Evolutionary conservation across 768 basidiomycete species (phyloP).

Genomic region (Xerocomellus intermedius): DNA sequence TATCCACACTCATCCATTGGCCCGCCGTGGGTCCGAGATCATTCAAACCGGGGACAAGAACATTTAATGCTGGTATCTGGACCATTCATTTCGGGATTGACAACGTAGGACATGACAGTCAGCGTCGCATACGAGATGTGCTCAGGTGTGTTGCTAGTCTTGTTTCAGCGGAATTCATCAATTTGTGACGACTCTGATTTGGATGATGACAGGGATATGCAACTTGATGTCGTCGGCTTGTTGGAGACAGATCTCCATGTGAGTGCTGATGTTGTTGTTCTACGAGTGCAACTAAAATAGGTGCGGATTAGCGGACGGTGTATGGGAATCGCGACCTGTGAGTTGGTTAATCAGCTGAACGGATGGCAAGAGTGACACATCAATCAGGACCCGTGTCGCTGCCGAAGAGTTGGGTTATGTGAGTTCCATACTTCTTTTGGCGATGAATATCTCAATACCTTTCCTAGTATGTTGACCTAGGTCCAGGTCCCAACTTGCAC

Average conservation of each 20-base stretch:
- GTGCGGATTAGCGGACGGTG: constrained; percentile 50
- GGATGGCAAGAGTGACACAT: constrained; percentile 1
- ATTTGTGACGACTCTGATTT: background rate
- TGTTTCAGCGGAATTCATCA: background rate
- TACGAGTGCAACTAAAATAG: background rate
- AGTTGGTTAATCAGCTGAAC: constrained; percentile 15
- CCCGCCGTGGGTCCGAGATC: constrained; percentile 52
- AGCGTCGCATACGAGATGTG: constrained; percentile 36
- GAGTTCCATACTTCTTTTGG: constrained; percentile 27
- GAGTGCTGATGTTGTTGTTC: constrained; percentile 26
- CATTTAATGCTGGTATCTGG: constrained; percentile 87
- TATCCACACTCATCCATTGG: constrained; percentile 53
- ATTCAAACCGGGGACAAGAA: constrained; percentile 59
- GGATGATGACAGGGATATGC: constrained; percentile 56
- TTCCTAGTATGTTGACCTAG: constrained; percentile 77
- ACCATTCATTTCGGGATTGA: constrained; percentile 84
- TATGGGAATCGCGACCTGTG: constrained; percentile 88
- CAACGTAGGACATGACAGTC: constrained; percentile 35
- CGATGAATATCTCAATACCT: constrained; percentile 3
- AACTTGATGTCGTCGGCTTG: constrained; percentile 82
- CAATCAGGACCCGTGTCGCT: constrained; percentile 64
- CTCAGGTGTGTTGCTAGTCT: constrained; percentile 55
- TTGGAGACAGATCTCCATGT: constrained; percentile 87
- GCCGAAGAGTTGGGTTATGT: constrained; percentile 82
- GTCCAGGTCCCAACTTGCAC: constrained; percentile 84